phyloP scores from a whole-genome alignment of 106 monocot genomes.

The Cymbidium sinense region DNA sequence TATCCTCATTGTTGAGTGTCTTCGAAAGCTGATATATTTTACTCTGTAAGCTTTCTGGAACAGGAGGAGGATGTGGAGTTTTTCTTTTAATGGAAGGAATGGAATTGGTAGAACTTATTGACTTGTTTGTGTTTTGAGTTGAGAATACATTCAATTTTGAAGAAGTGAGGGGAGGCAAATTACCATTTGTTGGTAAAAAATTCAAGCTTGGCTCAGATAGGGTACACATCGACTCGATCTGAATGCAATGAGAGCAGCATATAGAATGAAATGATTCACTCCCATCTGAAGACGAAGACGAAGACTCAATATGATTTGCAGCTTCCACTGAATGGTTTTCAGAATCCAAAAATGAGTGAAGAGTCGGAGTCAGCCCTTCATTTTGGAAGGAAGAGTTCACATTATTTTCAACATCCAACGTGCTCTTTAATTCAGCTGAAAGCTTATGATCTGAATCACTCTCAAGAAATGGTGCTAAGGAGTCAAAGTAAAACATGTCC shows the following conservation, averaged over 20 bases:
- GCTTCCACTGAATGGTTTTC: not conserved
- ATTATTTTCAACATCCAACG: not conserved
- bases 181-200: constrained; percentile 4
- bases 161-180: constrained; percentile 5
- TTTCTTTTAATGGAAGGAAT: not conserved
- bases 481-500: constrained; percentile 39
- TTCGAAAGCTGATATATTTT: not conserved
- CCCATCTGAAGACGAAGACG: constrained; percentile 5
- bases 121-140: not conserved
- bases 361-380: no score
- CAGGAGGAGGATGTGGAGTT: not conserved
- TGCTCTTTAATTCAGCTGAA: constrained; percentile 11
- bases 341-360: not conserved
- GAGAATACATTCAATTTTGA: not conserved
- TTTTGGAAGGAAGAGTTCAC: no score
- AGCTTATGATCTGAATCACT: constrained; percentile 22
- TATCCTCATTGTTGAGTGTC: not conserved
- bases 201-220: constrained; percentile 4
- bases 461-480: constrained; percentile 29
- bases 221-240: not conserved
- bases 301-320: not conserved
- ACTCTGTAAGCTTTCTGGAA: not conserved
- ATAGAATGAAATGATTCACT: constrained; percentile 36
- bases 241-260: constrained; percentile 15
- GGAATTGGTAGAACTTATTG: not conserved